phyloP scores from a whole-genome alignment of 441 rosid species.

The Jatropha podagrica region DNA sequence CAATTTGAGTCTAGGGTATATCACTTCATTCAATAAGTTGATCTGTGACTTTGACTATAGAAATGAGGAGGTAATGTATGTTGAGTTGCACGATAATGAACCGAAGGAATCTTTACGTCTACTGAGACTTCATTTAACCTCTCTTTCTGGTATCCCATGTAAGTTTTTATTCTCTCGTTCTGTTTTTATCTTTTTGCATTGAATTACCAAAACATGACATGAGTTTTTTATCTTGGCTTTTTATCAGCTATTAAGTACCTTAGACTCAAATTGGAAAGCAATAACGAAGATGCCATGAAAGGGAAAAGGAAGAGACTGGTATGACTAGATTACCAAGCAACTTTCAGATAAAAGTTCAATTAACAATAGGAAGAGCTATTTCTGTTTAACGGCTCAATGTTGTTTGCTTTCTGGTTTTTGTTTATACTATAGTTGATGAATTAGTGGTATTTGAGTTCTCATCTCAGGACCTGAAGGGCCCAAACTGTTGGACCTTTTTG shows the following conservation, averaged over 20 bases:
- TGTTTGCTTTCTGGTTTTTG: background rate
- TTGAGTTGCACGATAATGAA: constrained; percentile 10
- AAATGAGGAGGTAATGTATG: constrained; percentile 8
- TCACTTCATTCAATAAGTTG: background rate
- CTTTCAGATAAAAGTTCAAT: background rate
- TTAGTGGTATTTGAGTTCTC: background rate
- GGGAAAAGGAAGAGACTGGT: constrained; percentile 14
- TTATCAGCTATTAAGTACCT: constrained; percentile 20
- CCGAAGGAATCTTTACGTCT: constrained; percentile 18
- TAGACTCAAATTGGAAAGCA: constrained; percentile 2
- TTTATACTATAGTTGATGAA: background rate
- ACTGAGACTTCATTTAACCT: constrained; percentile 15
- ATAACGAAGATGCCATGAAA: background rate
- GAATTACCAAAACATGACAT: background rate
- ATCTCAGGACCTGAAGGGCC: background rate
- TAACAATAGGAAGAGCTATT: background rate
- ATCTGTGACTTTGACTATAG: constrained; percentile 1
- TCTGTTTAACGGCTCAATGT: background rate
- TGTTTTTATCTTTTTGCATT: background rate
- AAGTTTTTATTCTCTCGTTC: background rate
- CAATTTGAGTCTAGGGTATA: background rate
- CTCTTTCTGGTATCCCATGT: constrained; percentile 17
- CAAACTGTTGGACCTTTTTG: background rate
- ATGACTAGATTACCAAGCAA: background rate
- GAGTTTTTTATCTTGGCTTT: background rate